Conservation (phyloP, 129 eudicot species). For the Centrapalus pauciflorus region DNA sequence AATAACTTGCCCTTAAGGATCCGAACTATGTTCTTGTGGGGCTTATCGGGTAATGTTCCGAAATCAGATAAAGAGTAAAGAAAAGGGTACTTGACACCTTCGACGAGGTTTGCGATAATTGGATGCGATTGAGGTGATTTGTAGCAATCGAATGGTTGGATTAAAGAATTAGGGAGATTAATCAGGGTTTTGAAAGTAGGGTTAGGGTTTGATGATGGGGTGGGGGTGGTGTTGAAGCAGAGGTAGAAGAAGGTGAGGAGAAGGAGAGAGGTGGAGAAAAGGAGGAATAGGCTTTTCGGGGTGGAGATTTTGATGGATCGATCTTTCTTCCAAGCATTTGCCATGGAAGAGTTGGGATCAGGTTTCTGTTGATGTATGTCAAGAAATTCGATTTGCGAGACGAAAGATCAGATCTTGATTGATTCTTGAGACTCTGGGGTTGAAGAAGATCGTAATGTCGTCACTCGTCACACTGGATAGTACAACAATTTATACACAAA, state of each 20-base stretch:
- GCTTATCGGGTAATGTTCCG: slow-evolving; percentile 82
- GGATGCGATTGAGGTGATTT: slow-evolving; percentile 81
- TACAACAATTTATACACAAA: not conserved
- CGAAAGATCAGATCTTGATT: slow-evolving; percentile 35
- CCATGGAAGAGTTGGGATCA: slow-evolving; percentile 50
- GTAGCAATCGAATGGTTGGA: slow-evolving; percentile 73
- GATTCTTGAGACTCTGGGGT: no score
- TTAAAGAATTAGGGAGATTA: slow-evolving; percentile 17
- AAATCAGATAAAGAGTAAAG: slow-evolving; percentile 75
- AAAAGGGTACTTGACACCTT: slow-evolving; percentile 71
- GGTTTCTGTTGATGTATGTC: slow-evolving; percentile 13
- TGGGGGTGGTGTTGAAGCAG: slow-evolving; percentile 31
- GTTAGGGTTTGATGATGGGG: slow-evolving; percentile 28
- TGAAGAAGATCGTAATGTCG: no score
- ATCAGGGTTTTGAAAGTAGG: slow-evolving; percentile 10
- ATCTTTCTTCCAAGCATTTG: slow-evolving; percentile 87
- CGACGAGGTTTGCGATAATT: slow-evolving; percentile 69
- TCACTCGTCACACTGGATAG: not conserved
- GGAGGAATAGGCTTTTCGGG: slow-evolving; percentile 55
- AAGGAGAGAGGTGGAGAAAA: slow-evolving; percentile 62
- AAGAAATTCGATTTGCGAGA: not conserved
- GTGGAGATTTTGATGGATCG: slow-evolving; percentile 45
- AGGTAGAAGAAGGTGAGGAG: slow-evolving; percentile 67
- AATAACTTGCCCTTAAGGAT: slow-evolving; percentile 69
- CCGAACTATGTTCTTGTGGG: slow-evolving; percentile 90